Evolutionary conservation across 208 protist species (phyloP).

Genomic region (Crithidia fasciculata): DNA sequence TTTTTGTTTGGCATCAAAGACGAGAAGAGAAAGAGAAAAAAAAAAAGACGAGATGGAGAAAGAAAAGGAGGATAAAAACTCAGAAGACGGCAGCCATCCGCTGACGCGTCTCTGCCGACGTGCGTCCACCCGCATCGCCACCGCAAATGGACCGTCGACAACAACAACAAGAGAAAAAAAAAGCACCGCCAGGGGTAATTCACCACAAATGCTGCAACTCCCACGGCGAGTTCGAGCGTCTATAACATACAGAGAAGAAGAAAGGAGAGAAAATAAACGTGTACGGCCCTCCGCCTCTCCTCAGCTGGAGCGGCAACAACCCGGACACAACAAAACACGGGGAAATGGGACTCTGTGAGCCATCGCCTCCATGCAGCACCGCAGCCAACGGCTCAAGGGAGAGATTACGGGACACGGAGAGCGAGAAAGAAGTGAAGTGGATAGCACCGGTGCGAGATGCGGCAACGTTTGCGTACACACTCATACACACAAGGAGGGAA

Average conservation of each 20-base stretch:
- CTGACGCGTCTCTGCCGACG: background rate
- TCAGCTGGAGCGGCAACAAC: too few species aligned
- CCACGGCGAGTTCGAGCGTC: background rate
- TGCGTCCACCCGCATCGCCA: background rate
- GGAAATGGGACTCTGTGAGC: too few species aligned
- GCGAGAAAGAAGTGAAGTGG: too few species aligned
- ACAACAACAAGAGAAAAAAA: background rate
- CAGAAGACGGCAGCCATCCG: conserved; percentile 8
- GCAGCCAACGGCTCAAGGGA: too few species aligned
- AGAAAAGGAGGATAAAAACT: background rate
- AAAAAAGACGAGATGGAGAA: background rate
- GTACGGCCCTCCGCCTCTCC: too few species aligned
- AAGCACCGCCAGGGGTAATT: too few species aligned
- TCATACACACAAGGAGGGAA: too few species aligned
- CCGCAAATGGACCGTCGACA: background rate
- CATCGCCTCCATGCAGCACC: too few species aligned
- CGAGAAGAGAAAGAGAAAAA: conserved; percentile 8
- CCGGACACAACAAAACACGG: too few species aligned
- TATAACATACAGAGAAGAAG: background rate
- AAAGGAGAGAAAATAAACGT: background rate
- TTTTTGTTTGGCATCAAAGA: conserved; percentile 8
- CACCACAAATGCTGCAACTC: background rate
- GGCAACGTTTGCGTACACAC: too few species aligned
- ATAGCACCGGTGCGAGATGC: too few species aligned
- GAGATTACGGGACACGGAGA: too few species aligned